Percentiles rank a stretch among this genome's conserved stretches.
Evolutionary conservation across 169 alveolate genomes (phyloP).

Genomic region (Cystoisospora suis): DNA sequence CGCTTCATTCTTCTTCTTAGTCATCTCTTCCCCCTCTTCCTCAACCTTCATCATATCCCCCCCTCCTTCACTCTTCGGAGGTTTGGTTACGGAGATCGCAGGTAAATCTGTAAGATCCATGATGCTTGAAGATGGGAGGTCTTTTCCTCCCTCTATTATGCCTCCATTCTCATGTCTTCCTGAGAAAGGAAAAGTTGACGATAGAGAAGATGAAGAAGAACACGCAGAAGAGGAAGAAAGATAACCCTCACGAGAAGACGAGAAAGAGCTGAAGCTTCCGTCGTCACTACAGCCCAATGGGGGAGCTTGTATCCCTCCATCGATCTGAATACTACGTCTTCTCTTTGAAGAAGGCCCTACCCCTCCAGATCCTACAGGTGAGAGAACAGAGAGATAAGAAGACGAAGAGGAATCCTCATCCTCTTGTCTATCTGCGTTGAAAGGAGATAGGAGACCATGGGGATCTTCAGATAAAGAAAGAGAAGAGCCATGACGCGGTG

Average conservation of each 20-base stretch:
- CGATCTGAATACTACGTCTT: not conserved
- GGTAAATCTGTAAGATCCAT: no score
- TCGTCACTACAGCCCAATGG: not conserved
- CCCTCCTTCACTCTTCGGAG: not conserved
- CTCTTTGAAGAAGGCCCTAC: conserved; percentile 1
- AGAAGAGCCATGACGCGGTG: no score
- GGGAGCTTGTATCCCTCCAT: not conserved
- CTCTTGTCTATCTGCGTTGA: no score
- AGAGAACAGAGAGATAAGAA: not conserved
- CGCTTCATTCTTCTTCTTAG: not conserved
- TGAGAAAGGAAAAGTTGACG: not conserved
- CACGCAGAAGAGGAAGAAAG: not conserved
- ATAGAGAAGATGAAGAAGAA: not conserved
- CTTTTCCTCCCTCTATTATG: no score
- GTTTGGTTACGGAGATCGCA: not conserved
- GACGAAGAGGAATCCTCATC: not conserved
- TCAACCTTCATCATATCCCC: not conserved
- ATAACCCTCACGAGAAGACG: not conserved
- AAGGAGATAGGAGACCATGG: no score
- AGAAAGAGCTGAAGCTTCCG: not conserved
- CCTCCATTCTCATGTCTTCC: not conserved
- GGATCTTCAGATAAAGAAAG: not conserved
- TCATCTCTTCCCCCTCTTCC: not conserved
- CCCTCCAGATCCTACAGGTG: not conserved
- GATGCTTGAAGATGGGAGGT: no score